These are phyloP conservation scores for Phytophthora macrochlamydospora DNA, from an alignment of 352 stramenopile species.

Conservation along the genomic window DNA sequence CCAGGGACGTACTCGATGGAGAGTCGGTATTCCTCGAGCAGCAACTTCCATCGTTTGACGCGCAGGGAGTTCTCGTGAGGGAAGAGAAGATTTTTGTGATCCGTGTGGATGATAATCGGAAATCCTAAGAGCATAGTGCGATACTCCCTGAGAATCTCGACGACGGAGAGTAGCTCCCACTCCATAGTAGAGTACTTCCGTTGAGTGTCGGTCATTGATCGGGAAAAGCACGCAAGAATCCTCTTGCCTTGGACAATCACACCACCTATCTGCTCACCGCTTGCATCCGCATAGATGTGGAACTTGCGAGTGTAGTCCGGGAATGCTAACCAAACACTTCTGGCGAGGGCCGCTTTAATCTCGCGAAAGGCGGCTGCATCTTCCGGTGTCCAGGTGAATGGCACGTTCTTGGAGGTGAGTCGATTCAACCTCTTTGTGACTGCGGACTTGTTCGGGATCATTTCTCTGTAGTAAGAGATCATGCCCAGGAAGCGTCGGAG, in stretches of 20 bases:
- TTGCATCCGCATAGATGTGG: background rate
- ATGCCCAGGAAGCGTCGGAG: background rate
- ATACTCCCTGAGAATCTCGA: constrained; percentile 1
- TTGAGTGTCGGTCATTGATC: background rate
- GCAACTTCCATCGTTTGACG: constrained; percentile 8
- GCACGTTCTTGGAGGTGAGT: background rate
- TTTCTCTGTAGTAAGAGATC: background rate
- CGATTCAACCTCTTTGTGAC: background rate
- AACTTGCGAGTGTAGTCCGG: background rate
- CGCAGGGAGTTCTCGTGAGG: constrained; percentile 3
- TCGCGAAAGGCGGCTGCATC: background rate
- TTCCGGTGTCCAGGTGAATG: background rate
- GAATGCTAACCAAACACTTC: background rate
- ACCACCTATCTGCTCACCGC: background rate
- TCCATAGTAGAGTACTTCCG: constrained; percentile 10
- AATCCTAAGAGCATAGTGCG: constrained; percentile 9
- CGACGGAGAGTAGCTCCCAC: background rate
- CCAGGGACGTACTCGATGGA: constrained; percentile 3
- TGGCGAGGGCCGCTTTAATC: background rate
- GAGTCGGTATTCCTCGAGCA: constrained; percentile 4
- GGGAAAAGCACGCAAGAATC: background rate
- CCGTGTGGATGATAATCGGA: constrained; percentile 8
- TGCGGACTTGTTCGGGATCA: background rate
- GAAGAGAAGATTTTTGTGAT: constrained; percentile 11
- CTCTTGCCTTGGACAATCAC: background rate